These are phyloP conservation scores for Colletotrichum gloeosporioides DNA, from an alignment of 2,329 filamentous ascomycete genomes.

Conservation along the genomic window DNA sequence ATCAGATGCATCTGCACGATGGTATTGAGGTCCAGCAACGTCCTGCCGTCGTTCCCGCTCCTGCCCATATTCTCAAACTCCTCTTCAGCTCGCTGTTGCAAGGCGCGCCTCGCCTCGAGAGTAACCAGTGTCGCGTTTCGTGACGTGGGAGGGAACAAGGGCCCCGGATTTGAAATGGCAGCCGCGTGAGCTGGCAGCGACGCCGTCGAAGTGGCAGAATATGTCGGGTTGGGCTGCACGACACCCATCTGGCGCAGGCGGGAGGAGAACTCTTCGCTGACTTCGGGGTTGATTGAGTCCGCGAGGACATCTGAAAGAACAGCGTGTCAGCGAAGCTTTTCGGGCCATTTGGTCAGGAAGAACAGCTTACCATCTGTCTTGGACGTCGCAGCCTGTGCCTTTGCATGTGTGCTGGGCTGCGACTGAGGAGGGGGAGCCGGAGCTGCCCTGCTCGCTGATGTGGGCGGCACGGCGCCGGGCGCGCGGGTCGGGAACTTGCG, in stretches of 20 bases:
- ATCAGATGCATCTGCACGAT: slow-evolving; percentile 52
- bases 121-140: slow-evolving; percentile 54
- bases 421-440: slow-evolving; percentile 22
- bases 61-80: slow-evolving; percentile 49
- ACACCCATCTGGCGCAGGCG: slow-evolving; percentile 61
- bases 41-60: slow-evolving; percentile 37
- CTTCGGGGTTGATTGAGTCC: slow-evolving; percentile 47
- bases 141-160: slow-evolving; percentile 33
- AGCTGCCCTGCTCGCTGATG: slow-evolving; percentile 13
- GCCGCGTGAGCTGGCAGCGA: slow-evolving; percentile 12
- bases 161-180: slow-evolving; percentile 21
- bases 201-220: slow-evolving; percentile 56
- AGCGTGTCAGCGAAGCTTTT: slow-evolving; percentile 1
- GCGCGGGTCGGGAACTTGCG: slow-evolving; percentile 51
- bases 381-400: slow-evolving; percentile 23
- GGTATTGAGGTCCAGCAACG: slow-evolving; percentile 54
- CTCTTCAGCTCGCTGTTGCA: slow-evolving; percentile 48
- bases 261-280: slow-evolving; percentile 50
- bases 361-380: slow-evolving; percentile 37
- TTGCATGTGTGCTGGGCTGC: background rate
- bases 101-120: slow-evolving; percentile 50
- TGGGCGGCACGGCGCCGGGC: slow-evolving; percentile 27
- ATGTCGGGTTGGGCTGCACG: slow-evolving; percentile 58
- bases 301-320: slow-evolving; percentile 39
- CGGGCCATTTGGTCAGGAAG: background rate